phyloP scores from a whole-genome alignment of 768 basidiomycete species.

The Rhodocollybia butyracea region DNA sequence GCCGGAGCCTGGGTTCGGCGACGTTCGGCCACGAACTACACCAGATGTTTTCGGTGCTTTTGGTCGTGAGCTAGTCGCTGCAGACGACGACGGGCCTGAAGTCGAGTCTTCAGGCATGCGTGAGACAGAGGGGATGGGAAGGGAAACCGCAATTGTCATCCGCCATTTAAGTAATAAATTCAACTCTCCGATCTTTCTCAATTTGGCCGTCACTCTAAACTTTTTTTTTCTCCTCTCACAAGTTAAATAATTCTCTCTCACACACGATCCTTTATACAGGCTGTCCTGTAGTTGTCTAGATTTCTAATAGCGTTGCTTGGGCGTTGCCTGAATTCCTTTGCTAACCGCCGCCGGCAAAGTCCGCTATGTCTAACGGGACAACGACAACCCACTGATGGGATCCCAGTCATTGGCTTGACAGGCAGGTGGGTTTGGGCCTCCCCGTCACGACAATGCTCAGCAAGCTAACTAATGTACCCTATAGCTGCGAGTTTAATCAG shows the following conservation, averaged over 20 bases:
- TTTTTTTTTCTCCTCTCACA: neutral
- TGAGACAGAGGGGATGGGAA: slow-evolving; percentile 4
- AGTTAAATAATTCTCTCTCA: neutral
- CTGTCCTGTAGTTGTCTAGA: neutral
- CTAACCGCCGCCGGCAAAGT: neutral
- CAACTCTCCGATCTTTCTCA: neutral
- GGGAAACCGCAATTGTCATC: slow-evolving; percentile 4
- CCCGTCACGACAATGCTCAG: too few species aligned
- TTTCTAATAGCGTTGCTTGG: too few species aligned
- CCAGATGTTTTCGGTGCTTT: slow-evolving; percentile 39
- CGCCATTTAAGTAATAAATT: slow-evolving; percentile 3
- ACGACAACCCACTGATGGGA: too few species aligned
- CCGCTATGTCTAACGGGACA: slow-evolving; percentile 4
- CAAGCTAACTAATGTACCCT: too few species aligned
- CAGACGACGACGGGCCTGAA: slow-evolving; percentile 23
- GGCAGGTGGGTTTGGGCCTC: too few species aligned
- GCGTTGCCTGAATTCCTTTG: too few species aligned
- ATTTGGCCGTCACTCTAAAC: slow-evolving; percentile 1
- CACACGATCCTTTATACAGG: neutral
- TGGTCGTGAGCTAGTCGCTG: slow-evolving; percentile 38
- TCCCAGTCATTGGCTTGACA: too few species aligned
- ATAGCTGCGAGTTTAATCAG: too few species aligned
- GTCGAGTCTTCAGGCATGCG: slow-evolving; percentile 37
- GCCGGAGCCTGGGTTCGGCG: slow-evolving; percentile 38
- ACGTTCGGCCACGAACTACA: slow-evolving; percentile 48